Evolutionary conservation across 768 basidiomycete species (phyloP), one percentile per base, ranked within the genome.

Genomic region (Psilocybe subaeruginosa): DNA sequence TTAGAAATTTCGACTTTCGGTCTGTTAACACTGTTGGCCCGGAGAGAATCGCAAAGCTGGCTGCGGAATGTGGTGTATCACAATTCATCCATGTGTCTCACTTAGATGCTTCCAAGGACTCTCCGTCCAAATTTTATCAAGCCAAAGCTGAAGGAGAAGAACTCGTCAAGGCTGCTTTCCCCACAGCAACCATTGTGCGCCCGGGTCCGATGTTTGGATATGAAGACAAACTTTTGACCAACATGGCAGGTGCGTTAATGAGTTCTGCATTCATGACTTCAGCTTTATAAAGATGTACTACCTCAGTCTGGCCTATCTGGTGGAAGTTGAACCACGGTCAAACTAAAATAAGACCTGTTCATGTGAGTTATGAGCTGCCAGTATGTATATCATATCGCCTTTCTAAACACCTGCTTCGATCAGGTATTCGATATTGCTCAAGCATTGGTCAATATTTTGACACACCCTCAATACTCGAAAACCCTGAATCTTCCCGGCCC

Each of bases 81-180:
- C 90, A 93, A 54, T 81, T 99, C 56, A 86, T 99, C 48, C 97
- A 99, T 69, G 85, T 99, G 63, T 99, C 97, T 9, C 97, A 99
- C 74, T 76, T 99, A 64, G 96, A 98, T 75, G 96, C 97, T 23
- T 84, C 89, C 35, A 78, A 84, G 17, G 80, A 85, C 65, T 97
- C 96, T 9, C 70, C 84, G 1, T 97, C 95, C 52, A 81, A 80
- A 52, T 93, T 94, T 75, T 98, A 98, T 78, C 86, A 87, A 61
- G 85, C 93, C 61, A 99, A 99, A 73, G 91, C 87, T 39, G 88
- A 89, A 66, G 97, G 96, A 35, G 97, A 99, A 76, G 86, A 89
- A 65, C 86, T 84, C 54, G 95, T 99, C 64, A 88, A 87, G 72
- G 83, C 85, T 56, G 91, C 80, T 3, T 98, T 95, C 81, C 90